Evolutionary conservation across 176 grass and related monocot species (phyloP), one percentile per base, ranked within the genome.

Genomic region (Luzula sylvatica): DNA sequence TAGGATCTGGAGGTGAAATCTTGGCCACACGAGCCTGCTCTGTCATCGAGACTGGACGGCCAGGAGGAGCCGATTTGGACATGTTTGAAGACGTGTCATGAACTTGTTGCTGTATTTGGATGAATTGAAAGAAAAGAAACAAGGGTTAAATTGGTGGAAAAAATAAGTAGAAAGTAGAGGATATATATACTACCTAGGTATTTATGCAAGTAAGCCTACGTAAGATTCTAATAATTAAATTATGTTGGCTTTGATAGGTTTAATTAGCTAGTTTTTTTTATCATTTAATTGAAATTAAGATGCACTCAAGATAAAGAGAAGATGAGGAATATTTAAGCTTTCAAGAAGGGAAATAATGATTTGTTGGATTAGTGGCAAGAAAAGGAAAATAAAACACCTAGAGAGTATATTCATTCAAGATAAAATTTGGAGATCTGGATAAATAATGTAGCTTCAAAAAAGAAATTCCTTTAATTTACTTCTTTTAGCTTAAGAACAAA

Each of bases 21-120:
- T 87, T 87, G 11, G 81, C 92, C 0, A 98, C 46, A 11, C 92
- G 72, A 2, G 92, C 81, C 5, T 82, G 78, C 44, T 98, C 92
- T 0, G 78, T 44, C 92, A 92, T 98, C 3, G 92, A 98, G 26
- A 73, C 71, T 0, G 18, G 66, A 7, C 15, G 65, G 22, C 71
- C 69, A 9, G 53, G 30, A 32, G 52, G 65, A 42, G 20, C 42
- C 46, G 24, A 55, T 12, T 41, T 68, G 17, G 49, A 65, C 11
- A 42, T 49, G 3, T 49, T 65, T 32, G 55, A 21, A n/a, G 53
- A 38, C 47, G 56, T 56, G 11, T 90, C 85, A 23, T 72, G 72
- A 13, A 71, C 8, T 45, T 96, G 92, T 64, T 87, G 86, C 68
- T 82, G 65, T 55, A 79, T 70, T 68, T 75, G 52, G 25, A 39